Base-by-base conservation (phyloP, 192 early-diverging fungal genomes). In the Entomortierella beljakovae region DNA sequence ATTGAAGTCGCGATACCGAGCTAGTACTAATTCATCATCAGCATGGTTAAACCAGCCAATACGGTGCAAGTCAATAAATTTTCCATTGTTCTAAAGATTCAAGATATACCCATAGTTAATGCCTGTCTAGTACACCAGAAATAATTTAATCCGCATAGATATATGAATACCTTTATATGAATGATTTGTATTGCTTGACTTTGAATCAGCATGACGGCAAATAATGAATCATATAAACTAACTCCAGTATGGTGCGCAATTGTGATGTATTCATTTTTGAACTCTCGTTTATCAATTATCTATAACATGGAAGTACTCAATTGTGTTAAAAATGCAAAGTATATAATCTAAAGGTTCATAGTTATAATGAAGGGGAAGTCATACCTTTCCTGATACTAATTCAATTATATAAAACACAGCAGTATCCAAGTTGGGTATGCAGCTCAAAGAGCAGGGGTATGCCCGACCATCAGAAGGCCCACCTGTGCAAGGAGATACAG, bases 161-260 rank as follows among this genome's bases (percentile, higher is more conserved):
- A 6, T 4, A 2, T 46, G 20, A 11, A 4, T 80, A 92, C 91
- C 83, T 80, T 86, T 50, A 92, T 82, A 43, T 89, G 85, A 26
- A 88, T 72, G 23, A 93, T 80, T 63, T 91, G 85, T 49, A 92
- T 91, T 33, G 82, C 81, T 51, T 94, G 92, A 57, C 92, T 81
- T 66, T 92, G 88, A n/a, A 92, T 85, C 22, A 90, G 87, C 61
- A 90, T 87, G 49, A 94, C 86, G 18, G 83, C 90, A 52, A 94
- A 81, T 23, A 85, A 50, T 57, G 90, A 85, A 22, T 83, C 74
- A 57, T 84, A 83, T n/a, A 94, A 68, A 64, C 88, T 87, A 10
- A 93, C 92, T 26, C 92, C 92, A 18, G 84, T 74, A 57, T 93
- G 91, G 57, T 93, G 81, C 2, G 85, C 56, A 23, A 93, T 75